Base-by-base conservation (phyloP, 495 filamentous ascomycete species). In the Hypoxylon fuscum region DNA sequence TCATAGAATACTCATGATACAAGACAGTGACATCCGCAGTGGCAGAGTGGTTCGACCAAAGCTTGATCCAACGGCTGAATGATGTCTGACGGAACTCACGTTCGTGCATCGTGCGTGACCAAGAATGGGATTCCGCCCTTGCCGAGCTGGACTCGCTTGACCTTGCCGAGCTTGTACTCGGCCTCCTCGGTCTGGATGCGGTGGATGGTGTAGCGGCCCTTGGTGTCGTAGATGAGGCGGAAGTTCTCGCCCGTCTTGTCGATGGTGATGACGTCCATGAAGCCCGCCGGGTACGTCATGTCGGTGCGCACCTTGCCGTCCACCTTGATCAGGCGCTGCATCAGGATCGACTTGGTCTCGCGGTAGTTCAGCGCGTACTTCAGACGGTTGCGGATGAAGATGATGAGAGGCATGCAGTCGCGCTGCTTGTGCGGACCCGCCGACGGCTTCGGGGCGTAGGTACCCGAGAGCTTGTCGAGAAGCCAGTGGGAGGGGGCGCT, bases 71-170 rank as follows among this genome's bases (percentile, higher is more conserved):
- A 96, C 92, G 92, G 87, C 92, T 96, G 92, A 96, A 88, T 91
- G 92, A 93, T 90, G 86, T 88, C 84, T 85, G 87, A 86, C 81
- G 89, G 84, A 87, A 87, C 93, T 95, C 83, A 97, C 93, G 96
- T 98, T 91, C 95, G 88, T 82, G 96, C 95, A 92, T 98, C 95
- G 88, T 98, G 96, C 91, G 96, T 98, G 90, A 98, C 95, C 90
- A 97, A 96, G 91, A 96, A 98, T 91, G 95, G 95, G 86, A 98
- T 95, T 82, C 94, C 95, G 82, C 95, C 96, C 79, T 91, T 92
- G 86, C 95, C 96, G 72, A 98, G 88, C 85, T 98, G 96, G 38
- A 98, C 95, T 69, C 93, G 86, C 90, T 97, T 97, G 84, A 98
- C 96, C 85, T 98, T 98, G 82, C 92, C 92, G 62, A 98, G 86